These are phyloP conservation scores for Fusarium multiceps DNA, from an alignment of 2,329 filamentous ascomycete species.

Conservation along the genomic window DNA sequence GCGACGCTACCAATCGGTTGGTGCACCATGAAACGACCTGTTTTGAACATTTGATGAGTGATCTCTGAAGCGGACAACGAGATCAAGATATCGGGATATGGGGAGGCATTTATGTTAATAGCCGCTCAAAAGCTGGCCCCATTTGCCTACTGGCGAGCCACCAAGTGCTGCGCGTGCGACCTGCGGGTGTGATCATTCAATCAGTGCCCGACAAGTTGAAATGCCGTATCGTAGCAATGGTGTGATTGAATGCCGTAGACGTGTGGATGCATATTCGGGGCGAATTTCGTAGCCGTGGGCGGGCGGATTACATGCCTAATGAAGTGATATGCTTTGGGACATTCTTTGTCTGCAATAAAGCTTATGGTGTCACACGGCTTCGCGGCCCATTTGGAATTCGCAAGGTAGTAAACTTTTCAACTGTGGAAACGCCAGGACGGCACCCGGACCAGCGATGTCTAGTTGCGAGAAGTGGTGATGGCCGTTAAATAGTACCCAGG, in stretches of 20 bases:
- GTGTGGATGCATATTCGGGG: conserved; percentile 36
- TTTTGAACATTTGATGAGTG: conserved; percentile 9
- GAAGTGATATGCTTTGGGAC: conserved; percentile 22
- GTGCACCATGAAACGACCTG: conserved; percentile 29
- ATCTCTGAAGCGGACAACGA: conserved; percentile 9
- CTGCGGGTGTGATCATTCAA: conserved; percentile 10
- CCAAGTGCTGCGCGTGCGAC: conserved; percentile 16
- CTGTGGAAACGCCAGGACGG: conserved; percentile 28
- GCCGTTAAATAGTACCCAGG: conserved; percentile 16
- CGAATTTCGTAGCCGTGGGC: conserved; percentile 27
- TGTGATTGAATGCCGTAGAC: conserved; percentile 32
- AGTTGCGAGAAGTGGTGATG: conserved; percentile 9
- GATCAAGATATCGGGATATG: neutral
- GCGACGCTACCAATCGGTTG: conserved; percentile 25
- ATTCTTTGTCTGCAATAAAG: conserved; percentile 23
- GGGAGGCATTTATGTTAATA: conserved; percentile 1
- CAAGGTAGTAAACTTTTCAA: conserved; percentile 34
- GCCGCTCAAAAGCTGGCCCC: conserved; percentile 1
- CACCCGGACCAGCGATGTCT: conserved; percentile 16
- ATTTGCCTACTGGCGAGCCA: conserved; percentile 14
- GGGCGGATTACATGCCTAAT: conserved; percentile 28
- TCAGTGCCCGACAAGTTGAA: conserved; percentile 23
- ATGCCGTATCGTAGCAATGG: conserved; percentile 30
- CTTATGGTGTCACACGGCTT: conserved; percentile 33
- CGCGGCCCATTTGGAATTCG: conserved; percentile 21